Evolutionary conservation across 208 protist species (phyloP), one percentile per base, ranked within the genome.

Genomic region (Trypanosoma congolense): DNA sequence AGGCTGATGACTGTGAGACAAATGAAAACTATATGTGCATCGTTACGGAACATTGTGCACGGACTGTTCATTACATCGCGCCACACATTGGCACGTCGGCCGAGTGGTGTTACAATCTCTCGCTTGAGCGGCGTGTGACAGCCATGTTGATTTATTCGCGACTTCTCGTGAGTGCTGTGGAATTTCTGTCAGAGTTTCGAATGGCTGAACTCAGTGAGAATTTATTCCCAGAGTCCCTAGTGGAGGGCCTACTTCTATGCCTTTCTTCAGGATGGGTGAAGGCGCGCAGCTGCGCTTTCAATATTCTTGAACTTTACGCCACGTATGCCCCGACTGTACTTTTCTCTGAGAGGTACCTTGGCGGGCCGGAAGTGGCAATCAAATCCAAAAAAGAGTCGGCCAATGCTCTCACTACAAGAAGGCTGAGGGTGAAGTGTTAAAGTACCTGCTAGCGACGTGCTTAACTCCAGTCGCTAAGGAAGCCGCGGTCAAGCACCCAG

Each of bases 261-360:
- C 51, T 95, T 30, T 82, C 73, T 2, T 77, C 87, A 47, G 87
- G 87, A 24, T 95, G 87, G 87, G 69, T 72, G 26, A 61, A 79
- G 38, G 73, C 73, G 18, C 83, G 82, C 9, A 41, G 53, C 9
- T 49, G 58, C 22, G 87, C 87, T 1, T 57, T 47, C 12, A 73
- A 69, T 16, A 42, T 90, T 43, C 72, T 94, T 22, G 19, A 56
- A 1, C 44, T 78, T 4, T 87, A 83, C 53, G 70, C 61, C 29
- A 47, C 56, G 18, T 33, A 71, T 49, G 73, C 69, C 10, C 77
- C 74, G 12, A 29, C 51, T 4, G 41, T 29, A 14, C 61, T 82
- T 3, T 74, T 80, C 2, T 51, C 48, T 12, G 31, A 2, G 30
- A 14, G 26, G 21, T 28, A 55, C 40, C 54, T 70, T 22, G 59